Conservation (phyloP, 306 rosid genomes). For the Pterocarpus macrocarpus region DNA sequence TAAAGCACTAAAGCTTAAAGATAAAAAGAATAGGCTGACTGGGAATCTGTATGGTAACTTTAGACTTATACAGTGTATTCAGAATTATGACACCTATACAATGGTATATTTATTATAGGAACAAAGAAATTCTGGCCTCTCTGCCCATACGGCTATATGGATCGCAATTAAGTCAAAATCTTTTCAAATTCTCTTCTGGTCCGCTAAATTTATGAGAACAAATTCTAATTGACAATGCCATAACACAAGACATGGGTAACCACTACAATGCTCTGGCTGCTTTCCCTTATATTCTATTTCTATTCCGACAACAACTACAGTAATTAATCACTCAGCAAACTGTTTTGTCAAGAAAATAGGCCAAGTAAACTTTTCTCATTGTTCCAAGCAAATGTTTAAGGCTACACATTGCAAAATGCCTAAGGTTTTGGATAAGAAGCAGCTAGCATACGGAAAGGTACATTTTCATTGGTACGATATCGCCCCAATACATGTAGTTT, state of each 20-base stretch:
- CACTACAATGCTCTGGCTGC: slow-evolving; percentile 2
- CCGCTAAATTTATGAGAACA: slow-evolving; percentile 11
- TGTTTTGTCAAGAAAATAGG: neutral
- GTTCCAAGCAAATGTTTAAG: slow-evolving; percentile 20
- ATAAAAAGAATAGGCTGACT: neutral
- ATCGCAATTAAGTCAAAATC: slow-evolving; percentile 34
- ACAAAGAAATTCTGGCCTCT: neutral
- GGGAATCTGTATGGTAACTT: slow-evolving; percentile 14
- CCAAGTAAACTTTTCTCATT: slow-evolving; percentile 39
- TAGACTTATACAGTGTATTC: neutral
- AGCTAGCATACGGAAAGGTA: no score
- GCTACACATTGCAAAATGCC: neutral
- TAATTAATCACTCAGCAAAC: neutral
- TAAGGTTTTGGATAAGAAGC: slow-evolving; percentile 20
- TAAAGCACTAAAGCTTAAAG: neutral
- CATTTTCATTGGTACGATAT: neutral
- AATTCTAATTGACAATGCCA: slow-evolving; percentile 49
- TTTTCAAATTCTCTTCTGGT: neutral
- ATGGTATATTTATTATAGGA: neutral
- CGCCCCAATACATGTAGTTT: neutral
- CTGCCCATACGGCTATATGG: neutral
- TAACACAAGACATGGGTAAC: slow-evolving; percentile 36
- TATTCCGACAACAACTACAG: slow-evolving; percentile 51
- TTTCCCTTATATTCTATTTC: slow-evolving; percentile 27
- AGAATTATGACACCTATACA: neutral